Conservation (phyloP, 2,329 filamentous ascomycete species). For the Ceratocystis albifundus region DNA sequence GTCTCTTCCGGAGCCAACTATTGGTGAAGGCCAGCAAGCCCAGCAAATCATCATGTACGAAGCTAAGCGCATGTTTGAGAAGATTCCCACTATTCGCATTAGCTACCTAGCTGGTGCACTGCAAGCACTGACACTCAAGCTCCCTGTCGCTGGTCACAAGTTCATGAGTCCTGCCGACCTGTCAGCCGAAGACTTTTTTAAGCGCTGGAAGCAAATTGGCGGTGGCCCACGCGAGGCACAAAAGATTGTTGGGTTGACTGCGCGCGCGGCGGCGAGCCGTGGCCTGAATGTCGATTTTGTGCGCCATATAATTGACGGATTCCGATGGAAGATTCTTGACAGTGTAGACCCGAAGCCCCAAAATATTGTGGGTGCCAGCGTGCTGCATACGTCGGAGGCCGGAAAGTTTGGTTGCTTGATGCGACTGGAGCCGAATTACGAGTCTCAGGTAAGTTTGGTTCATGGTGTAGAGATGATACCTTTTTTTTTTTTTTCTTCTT, state of each 20-base stretch:
- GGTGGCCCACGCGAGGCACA: slow-evolving; percentile 78
- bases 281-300: slow-evolving; percentile 63
- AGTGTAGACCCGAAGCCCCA: slow-evolving; percentile 83
- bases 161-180: slow-evolving; percentile 92
- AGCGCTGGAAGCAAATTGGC: slow-evolving; percentile 97
- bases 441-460: slow-evolving; percentile 61
- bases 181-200: slow-evolving; percentile 89
- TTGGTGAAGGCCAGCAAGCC: slow-evolving; percentile 63
- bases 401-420: slow-evolving; percentile 93
- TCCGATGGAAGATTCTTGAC: slow-evolving; percentile 77
- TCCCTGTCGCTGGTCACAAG: slow-evolving; percentile 82
- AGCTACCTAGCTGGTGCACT: slow-evolving; percentile 89
- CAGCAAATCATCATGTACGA: slow-evolving; percentile 96
- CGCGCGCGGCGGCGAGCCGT: slow-evolving; percentile 34
- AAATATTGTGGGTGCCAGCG: slow-evolving; percentile 87
- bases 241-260: slow-evolving; percentile 60
- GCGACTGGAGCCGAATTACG: slow-evolving; percentile 87
- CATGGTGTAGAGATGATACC: not conserved
- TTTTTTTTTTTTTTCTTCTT: too few species aligned
- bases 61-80: slow-evolving; percentile 65
- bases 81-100: slow-evolving; percentile 81
- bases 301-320: slow-evolving; percentile 62
- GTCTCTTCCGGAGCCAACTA: slow-evolving; percentile 70
- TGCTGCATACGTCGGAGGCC: slow-evolving; percentile 65
- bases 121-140: slow-evolving; percentile 80